A percentile compares a stretch with the other conserved stretches of the same genome.
Evolutionary conservation across 2,329 filamentous ascomycete genomes (phyloP).

Genomic region (Ascosphaera apis): DNA sequence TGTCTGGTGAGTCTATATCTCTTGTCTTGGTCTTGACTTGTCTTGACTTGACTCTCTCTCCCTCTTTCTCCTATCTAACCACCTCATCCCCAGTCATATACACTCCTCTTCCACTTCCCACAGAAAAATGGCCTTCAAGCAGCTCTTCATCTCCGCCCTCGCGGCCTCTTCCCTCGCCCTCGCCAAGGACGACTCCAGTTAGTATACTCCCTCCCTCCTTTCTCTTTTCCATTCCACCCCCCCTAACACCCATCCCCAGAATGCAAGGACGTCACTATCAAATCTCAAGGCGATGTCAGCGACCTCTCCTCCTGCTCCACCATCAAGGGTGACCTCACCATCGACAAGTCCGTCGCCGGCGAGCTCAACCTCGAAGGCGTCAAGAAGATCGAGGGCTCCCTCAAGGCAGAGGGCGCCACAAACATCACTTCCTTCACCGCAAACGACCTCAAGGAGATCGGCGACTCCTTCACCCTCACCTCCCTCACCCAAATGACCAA

Average conservation of each 20-base stretch:
- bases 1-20: neutral
- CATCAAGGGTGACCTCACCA: conserved; percentile 43
- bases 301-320: conserved; percentile 44
- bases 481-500: conserved; percentile 45
- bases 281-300: conserved; percentile 40
- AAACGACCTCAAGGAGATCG: conserved; percentile 38
- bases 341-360: conserved; percentile 33
- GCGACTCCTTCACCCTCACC: conserved; percentile 44
- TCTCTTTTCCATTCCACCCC: neutral
- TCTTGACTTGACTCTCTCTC: conserved; percentile 3
- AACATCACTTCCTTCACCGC: conserved; percentile 42
- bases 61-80: conserved; percentile 2
- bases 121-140: conserved; percentile 27
- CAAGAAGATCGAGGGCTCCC: conserved; percentile 32
- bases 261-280: conserved; percentile 16
- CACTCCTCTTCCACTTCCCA: conserved; percentile 2
- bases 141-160: conserved; percentile 32
- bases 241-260: neutral
- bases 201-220: conserved; percentile 7
- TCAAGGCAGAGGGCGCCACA: conserved; percentile 30
- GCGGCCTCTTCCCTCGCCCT: conserved; percentile 28
- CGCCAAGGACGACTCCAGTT: conserved; percentile 20
- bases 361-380: conserved; percentile 39
- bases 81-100: conserved; percentile 2
- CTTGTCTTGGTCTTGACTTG: neutral